These are phyloP conservation scores for Fraxinus pennsylvanica DNA, from an alignment of 257 asterid genomes.

Conservation along the genomic window DNA sequence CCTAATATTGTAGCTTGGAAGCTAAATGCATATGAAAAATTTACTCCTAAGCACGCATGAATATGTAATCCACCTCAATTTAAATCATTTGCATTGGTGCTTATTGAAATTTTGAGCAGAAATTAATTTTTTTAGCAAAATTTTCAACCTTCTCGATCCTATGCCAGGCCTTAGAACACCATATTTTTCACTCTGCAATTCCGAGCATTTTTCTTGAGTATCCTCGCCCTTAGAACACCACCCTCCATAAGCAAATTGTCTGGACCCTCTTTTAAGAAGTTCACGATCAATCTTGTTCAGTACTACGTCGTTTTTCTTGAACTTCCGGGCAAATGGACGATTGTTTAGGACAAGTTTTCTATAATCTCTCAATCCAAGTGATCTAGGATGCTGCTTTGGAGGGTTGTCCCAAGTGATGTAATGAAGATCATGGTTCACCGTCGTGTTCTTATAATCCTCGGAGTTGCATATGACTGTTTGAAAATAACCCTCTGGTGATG, in stretches of 20 bases:
- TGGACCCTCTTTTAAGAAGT: conserved; percentile 49
- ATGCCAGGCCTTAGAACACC: conserved; percentile 70
- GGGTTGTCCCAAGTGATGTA: conserved; percentile 86
- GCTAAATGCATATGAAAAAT: neutral
- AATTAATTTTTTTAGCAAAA: conserved; percentile 49
- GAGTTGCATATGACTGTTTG: conserved; percentile 84
- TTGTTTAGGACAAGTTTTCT: conserved; percentile 65
- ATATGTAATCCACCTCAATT: neutral
- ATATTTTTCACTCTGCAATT: conserved; percentile 55
- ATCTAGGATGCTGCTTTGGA: conserved; percentile 80
- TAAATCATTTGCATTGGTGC: conserved; percentile 53
- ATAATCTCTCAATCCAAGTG: conserved; percentile 72
- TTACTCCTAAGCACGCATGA: neutral
- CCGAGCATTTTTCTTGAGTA: conserved; percentile 31
- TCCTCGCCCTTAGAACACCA: conserved; percentile 55
- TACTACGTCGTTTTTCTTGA: conserved; percentile 68
- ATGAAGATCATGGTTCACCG: conserved; percentile 80
- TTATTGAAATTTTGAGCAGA: conserved; percentile 36
- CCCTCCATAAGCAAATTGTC: conserved; percentile 66
- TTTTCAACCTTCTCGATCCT: conserved; percentile 67
- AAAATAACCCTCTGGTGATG: conserved; percentile 85
- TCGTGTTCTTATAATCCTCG: conserved; percentile 55
- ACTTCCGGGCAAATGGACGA: conserved; percentile 79
- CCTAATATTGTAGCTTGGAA: neutral
- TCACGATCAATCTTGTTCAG: conserved; percentile 72